Conservation (phyloP, 2,329 filamentous ascomycete species). For the Stachybotrys chartarum region DNA sequence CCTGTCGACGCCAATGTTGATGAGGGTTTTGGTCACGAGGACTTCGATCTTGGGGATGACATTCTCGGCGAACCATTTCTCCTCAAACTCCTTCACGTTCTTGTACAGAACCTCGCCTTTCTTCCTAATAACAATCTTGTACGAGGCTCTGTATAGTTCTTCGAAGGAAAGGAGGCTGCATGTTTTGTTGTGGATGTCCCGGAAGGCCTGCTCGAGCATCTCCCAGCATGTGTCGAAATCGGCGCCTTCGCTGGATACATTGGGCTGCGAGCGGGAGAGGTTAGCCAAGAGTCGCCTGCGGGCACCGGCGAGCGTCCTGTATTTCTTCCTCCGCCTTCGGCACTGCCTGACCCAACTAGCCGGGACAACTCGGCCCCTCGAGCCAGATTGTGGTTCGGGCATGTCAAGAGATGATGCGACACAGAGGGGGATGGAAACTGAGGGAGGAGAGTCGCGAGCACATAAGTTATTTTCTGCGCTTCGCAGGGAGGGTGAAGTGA, state of each 20-base stretch:
- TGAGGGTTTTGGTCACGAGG: slow-evolving; percentile 63
- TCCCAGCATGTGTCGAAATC: slow-evolving; percentile 87
- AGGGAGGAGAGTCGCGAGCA: neutral
- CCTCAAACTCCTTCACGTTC: slow-evolving; percentile 72
- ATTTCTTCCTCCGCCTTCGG: neutral
- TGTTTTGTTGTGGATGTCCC: slow-evolving; percentile 87
- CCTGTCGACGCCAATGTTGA: slow-evolving; percentile 52
- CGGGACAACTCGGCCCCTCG: neutral
- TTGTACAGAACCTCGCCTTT: slow-evolving; percentile 77
- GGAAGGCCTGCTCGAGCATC: slow-evolving; percentile 67
- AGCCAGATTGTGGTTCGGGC: neutral
- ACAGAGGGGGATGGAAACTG: neutral
- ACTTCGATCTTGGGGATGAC: slow-evolving; percentile 65
- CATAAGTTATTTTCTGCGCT: neutral
- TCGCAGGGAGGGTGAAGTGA: too few species aligned
- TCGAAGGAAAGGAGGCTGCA: slow-evolving; percentile 89
- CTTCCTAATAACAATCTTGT: slow-evolving; percentile 88
- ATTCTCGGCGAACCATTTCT: slow-evolving; percentile 67
- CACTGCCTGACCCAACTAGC: neutral
- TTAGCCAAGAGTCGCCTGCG: slow-evolving; percentile 10
- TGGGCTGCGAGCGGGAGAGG: slow-evolving; percentile 17
- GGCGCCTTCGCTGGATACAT: slow-evolving; percentile 45
- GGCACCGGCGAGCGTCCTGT: neutral
- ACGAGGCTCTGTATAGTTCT: slow-evolving; percentile 86
- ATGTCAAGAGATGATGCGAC: neutral